Conservation (phyloP, 371 early-diverging fungal species). For the Mucor racemosus region DNA sequence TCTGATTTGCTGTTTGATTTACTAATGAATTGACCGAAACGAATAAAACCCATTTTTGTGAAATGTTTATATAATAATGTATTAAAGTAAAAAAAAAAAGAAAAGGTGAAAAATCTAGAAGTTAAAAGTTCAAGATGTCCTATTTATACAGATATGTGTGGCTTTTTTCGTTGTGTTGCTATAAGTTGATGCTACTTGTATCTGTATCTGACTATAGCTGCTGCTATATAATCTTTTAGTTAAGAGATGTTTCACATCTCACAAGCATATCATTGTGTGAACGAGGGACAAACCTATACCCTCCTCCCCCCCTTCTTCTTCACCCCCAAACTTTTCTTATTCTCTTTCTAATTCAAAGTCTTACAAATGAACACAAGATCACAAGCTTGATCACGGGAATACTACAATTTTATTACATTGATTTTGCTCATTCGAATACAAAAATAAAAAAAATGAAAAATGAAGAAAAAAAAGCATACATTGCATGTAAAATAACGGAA, state of each 20-base stretch:
- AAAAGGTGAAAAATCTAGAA: not conserved
- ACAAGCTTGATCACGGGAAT: slow-evolving; percentile 31
- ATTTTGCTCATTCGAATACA: not conserved
- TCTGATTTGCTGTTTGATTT: slow-evolving; percentile 14
- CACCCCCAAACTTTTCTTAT: not conserved
- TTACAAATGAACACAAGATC: slow-evolving; percentile 20
- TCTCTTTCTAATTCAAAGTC: slow-evolving; percentile 7
- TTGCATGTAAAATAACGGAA: too few relatives aligned
- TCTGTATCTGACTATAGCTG: slow-evolving; percentile 1
- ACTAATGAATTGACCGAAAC: slow-evolving; percentile 18
- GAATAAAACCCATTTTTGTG: slow-evolving; percentile 18
- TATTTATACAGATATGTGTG: slow-evolving; percentile 18
- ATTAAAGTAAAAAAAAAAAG: slow-evolving; percentile 12
- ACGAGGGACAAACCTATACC: slow-evolving; percentile 24
- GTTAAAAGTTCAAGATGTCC: not conserved
- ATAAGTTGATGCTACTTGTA: not conserved
- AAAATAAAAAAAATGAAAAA: not conserved
- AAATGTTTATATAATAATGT: not conserved
- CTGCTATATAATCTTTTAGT: slow-evolving; percentile 13
- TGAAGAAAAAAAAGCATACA: too few relatives aligned
- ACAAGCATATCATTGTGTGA: slow-evolving; percentile 26
- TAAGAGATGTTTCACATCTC: slow-evolving; percentile 27
- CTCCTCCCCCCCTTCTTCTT: not conserved
- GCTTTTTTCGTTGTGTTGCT: slow-evolving; percentile 10
- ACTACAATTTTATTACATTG: not conserved